Percentiles rank a stretch among this genome's conserved stretches.
phyloP scores from a whole-genome alignment of 345 rosid species.

The Lenwebbia sp. region DNA sequence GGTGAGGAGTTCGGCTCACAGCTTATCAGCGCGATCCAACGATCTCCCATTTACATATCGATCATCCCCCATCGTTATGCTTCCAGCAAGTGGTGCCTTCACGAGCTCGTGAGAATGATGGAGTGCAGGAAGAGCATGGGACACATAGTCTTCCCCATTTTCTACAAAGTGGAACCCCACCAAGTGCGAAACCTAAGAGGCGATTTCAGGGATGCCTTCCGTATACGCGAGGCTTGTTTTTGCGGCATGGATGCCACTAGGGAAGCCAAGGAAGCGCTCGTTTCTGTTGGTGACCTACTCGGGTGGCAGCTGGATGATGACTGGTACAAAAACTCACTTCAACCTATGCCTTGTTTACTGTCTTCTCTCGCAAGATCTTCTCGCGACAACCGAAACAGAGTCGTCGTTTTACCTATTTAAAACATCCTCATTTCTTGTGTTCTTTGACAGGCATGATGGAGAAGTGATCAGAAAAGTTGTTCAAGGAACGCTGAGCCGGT shows the following conservation, averaged over 20 bases:
- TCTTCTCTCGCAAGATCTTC: not conserved
- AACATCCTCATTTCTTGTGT: not conserved
- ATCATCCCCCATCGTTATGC: too few relatives aligned
- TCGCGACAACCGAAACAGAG: not conserved
- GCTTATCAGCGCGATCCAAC: not conserved
- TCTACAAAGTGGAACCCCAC: fast-evolving
- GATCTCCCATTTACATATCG: not conserved
- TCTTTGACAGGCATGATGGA: not conserved
- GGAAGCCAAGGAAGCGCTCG: not conserved
- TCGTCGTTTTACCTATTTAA: not conserved
- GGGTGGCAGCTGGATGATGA: too few relatives aligned
- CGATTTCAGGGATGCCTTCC: not conserved
- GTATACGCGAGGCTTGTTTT: fast-evolving
- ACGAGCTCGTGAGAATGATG: too few relatives aligned
- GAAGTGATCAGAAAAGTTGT: not conserved
- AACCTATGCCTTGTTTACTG: not conserved
- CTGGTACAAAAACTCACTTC: not conserved
- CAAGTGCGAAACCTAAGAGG: fast-evolving
- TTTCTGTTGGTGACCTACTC: too few relatives aligned
- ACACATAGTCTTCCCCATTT: too few relatives aligned
- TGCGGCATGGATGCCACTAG: not conserved
- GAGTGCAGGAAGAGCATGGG: too few relatives aligned
- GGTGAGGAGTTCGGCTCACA: not conserved
- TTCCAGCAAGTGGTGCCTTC: too few relatives aligned
- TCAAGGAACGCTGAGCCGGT: not conserved